Evolutionary conservation across 495 filamentous ascomycete genomes (phyloP).

Genomic region (Friedmanniomyces simplex): DNA sequence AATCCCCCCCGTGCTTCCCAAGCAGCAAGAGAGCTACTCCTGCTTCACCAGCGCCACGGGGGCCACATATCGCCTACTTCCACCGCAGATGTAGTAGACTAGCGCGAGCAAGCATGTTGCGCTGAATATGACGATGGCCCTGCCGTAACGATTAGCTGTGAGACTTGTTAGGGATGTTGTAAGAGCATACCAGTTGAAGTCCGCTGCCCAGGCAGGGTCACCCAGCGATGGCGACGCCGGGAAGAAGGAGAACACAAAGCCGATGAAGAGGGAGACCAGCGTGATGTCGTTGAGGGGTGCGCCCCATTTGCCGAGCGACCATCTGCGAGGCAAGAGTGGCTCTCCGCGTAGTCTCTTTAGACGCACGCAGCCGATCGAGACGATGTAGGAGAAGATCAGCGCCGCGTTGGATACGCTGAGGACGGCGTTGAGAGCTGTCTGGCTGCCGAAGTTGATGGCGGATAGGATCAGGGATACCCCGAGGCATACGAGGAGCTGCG

Average conservation of each 20-base stretch:
- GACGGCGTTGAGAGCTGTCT: conserved; percentile 40
- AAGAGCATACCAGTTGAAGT: conserved; percentile 14
- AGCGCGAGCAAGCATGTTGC: conserved; percentile 20
- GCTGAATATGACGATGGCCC: conserved; percentile 19
- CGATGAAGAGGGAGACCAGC: conserved; percentile 18
- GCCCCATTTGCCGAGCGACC: conserved; percentile 12
- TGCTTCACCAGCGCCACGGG: conserved; percentile 29
- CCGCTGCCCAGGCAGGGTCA: conserved; percentile 2
- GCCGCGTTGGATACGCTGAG: conserved; percentile 30
- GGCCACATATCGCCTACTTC: conserved; percentile 24
- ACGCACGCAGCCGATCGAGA: conserved; percentile 8
- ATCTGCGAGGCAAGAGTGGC: conserved; percentile 10
- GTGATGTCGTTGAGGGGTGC: conserved; percentile 18
- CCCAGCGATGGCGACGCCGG: neutral
- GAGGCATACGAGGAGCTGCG: conserved; percentile 28
- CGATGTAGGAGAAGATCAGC: conserved; percentile 16
- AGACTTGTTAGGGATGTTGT: neutral
- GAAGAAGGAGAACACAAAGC: conserved; percentile 18
- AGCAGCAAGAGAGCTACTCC: conserved; percentile 1
- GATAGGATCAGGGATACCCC: conserved; percentile 30
- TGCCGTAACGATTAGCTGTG: neutral
- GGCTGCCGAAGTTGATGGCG: conserved; percentile 43
- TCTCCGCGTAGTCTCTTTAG: conserved; percentile 4
- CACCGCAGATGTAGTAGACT: conserved; percentile 23
- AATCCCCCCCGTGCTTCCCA: neutral